phyloP scores from a whole-genome alignment of 495 filamentous ascomycete species.

The Penicillium herquei region DNA sequence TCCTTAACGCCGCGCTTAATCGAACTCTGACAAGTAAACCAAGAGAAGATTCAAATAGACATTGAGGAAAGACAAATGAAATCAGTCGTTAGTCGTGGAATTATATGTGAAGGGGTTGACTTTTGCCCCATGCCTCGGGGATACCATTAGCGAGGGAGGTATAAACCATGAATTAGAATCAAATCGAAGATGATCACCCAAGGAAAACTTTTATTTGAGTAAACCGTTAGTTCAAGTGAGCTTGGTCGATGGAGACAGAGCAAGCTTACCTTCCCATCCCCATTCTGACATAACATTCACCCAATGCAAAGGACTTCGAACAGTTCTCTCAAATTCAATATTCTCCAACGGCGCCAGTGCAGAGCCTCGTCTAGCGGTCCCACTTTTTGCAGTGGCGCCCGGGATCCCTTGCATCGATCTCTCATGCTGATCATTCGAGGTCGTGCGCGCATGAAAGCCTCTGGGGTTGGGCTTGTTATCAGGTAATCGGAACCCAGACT shows the following conservation, averaged over 20 bases:
- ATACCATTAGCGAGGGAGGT: no score
- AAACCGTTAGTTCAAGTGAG: background rate
- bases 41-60: background rate
- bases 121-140: background rate
- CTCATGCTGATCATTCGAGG: constrained; percentile 10
- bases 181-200: constrained; percentile 1
- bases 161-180: no score
- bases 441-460: constrained; percentile 3
- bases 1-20: constrained; percentile 15
- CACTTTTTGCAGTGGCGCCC: constrained; percentile 4
- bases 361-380: constrained; percentile 26
- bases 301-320: constrained; percentile 71
- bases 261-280: constrained; percentile 69
- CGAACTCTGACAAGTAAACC: no score
- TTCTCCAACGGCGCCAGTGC: constrained; percentile 40
- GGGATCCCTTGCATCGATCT: constrained; percentile 5
- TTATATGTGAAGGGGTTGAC: background rate
- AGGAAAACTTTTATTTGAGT: constrained; percentile 7
- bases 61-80: background rate
- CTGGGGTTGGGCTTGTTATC: background rate
- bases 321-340: constrained; percentile 63
- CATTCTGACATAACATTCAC: constrained; percentile 77
- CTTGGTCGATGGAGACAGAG: background rate
- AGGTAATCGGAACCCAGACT: background rate
- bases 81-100: constrained; percentile 9